Base-by-base conservation (phyloP, 2,329 filamentous ascomycete species). In the Ceratocystis ficicola region DNA sequence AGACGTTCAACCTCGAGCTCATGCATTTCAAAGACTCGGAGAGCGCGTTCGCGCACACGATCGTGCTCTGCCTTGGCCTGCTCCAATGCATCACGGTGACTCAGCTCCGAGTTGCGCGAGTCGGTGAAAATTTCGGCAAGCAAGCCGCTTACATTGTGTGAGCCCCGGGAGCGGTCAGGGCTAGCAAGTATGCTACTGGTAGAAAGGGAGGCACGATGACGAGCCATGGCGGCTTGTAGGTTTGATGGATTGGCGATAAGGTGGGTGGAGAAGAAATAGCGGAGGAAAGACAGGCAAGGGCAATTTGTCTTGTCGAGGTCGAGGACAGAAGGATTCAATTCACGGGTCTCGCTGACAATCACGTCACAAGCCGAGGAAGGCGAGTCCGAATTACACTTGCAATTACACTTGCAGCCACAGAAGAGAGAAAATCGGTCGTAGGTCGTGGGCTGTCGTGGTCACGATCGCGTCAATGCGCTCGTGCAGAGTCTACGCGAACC, bases 61-160 rank as follows among this genome's bases (percentile, higher is more conserved):
- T 88, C 82, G 73, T 91, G 88, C 71, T 87, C 82, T 15, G 79
- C 78, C 62, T 83, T 83, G 3, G 86, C 86, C 60, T 82, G 81
- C 59, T 82, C 82, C 17, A 93, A 80, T 15, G 87, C 86, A 70
- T 85, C 81, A 67, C 81, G 80, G 72, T 90, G 86, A 65, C 78
- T 79, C 62, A 81, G 77, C 71, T 86, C 85, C 44, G 81, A 82
- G 69, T 88, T 85, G 44, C 82, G 80, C 41, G 83, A 79, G 63
- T 84, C 81, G 50, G 78, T 77, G 67, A 90, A 85, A 32, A 89
- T 81, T 28, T 78, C 80, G 25, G 84, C 80, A 52, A 84, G 78
- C 68, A 83, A 82, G 5, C 76, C 70, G 7, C 75, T 70, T 63
- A 77, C 68, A 75, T 80, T 8, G 76, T 75, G 66, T 74, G 73